These are phyloP conservation scores for Volvox africanus DNA, from an alignment of 139 green algal genomes.

Conservation along the genomic window DNA sequence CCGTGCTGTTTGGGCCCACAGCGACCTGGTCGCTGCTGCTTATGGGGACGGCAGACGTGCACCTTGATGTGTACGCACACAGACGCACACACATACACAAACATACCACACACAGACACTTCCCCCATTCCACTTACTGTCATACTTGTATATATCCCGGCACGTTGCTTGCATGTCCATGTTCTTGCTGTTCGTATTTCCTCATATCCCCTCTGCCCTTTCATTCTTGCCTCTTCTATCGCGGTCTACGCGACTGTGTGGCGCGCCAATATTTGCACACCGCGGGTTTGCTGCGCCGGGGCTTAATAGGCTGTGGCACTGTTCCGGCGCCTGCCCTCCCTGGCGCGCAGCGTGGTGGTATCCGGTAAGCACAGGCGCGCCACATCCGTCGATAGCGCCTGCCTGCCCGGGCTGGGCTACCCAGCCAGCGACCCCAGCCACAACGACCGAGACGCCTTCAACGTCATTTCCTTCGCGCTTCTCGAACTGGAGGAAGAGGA, in stretches of 20 bases:
- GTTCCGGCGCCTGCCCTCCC: background rate
- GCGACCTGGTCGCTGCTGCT: no score
- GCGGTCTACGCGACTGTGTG: background rate
- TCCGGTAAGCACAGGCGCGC: conserved; percentile 35
- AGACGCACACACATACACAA: no score
- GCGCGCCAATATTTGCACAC: background rate
- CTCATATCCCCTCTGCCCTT: background rate
- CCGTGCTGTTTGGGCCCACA: no score
- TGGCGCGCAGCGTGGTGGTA: conserved; percentile 15
- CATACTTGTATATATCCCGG: no score
- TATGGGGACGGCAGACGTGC: no score
- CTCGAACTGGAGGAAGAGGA: background rate
- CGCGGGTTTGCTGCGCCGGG: background rate
- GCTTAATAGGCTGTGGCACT: conserved; percentile 14
- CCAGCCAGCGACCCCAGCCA: conserved; percentile 50
- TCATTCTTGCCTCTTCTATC: background rate
- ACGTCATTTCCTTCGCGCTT: conserved; percentile 12
- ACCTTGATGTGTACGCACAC: no score
- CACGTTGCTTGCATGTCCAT: no score
- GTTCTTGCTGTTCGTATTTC: background rate
- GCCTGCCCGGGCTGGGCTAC: conserved; percentile 42
- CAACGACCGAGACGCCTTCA: conserved; percentile 46
- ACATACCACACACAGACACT: no score
- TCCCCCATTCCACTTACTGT: no score
- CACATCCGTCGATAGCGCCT: background rate